Base-by-base conservation (phyloP, 345 rosid genomes). In the Draba incana region DNA sequence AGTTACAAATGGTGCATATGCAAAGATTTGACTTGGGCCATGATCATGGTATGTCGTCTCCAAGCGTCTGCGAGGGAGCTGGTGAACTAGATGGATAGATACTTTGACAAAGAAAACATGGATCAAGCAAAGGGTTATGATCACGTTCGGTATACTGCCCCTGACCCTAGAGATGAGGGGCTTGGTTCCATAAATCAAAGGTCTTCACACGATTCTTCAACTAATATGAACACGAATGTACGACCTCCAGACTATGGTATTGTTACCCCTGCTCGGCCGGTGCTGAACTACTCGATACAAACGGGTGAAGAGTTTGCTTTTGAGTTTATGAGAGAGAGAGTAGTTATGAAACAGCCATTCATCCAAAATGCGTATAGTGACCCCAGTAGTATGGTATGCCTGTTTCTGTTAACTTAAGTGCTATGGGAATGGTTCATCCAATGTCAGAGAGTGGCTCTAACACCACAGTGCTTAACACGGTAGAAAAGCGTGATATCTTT, bases 281-380 rank as follows among this genome's bases (percentile, higher is more conserved):
- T 75, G 51, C 69, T 51, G 3, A 75, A 75, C 69, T 75, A 69
- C 79, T 75, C 79, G 14, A 75, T 75, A 47, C 79, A 75, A 62
- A 75, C 79, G 1, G 79, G 79, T 63, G 79, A 75, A 75, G 79
- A 75, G 43, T 75, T 75, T 69, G 75, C 74, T 46, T 69, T 75
- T 56, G 79, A 75, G 56, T 75, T 75, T 57, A 75, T 75, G 75
- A 57, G 75, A 74, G 74, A 74, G 39, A 61, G 78, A 52, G 74
- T 38, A 4, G 38, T 61, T 69, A 49, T 55, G 58, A 75, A 59
- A 15, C 79, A 63, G 55, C 79, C 54, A 4, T 67, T 27, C 78
- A 54, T 61, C 64, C 78, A 73, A 1, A 74, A 53, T 61, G 51
- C 46, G 44, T 74, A 67, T 61, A 58, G 35, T 47, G 79, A 62